Evolutionary conservation across 495 filamentous ascomycete species (phyloP).

Genomic region (Neurospora cerealis): DNA sequence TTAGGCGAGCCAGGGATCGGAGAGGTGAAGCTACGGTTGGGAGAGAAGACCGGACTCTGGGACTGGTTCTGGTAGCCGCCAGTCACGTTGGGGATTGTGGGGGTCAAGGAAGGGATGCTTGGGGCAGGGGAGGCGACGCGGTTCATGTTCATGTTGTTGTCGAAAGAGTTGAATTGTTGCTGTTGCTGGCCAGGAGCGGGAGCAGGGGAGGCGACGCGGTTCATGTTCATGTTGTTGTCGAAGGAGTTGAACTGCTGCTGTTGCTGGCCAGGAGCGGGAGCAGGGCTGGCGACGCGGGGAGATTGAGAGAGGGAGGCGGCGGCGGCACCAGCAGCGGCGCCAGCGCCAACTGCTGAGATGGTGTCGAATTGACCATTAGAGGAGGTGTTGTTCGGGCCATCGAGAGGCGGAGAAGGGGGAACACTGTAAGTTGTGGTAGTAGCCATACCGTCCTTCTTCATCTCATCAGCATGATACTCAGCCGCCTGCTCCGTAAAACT

Average conservation of each 20-base stretch:
- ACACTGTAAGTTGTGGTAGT: slow-evolving; percentile 27
- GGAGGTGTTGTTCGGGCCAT: slow-evolving; percentile 15
- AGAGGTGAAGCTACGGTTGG: slow-evolving; percentile 24
- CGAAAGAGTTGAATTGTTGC: background rate
- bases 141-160: background rate
- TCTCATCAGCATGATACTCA: slow-evolving; percentile 31
- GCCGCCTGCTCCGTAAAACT: slow-evolving; percentile 27
- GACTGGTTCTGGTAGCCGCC: slow-evolving; percentile 8
- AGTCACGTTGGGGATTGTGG: slow-evolving; percentile 16
- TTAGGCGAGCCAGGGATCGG: slow-evolving; percentile 21
- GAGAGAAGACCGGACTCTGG: slow-evolving; percentile 11
- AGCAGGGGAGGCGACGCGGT: background rate
- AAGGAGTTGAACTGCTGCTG: background rate
- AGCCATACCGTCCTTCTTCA: slow-evolving; percentile 21
- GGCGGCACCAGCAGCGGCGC: slow-evolving; percentile 9
- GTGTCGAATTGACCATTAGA: background rate
- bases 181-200: background rate
- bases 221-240: background rate
- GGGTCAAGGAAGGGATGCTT: background rate
- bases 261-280: slow-evolving; percentile 4
- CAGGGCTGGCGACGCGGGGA: slow-evolving; percentile 13
- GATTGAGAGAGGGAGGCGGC: slow-evolving; percentile 19
- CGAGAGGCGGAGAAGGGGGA: slow-evolving; percentile 20
- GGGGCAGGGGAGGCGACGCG: background rate
- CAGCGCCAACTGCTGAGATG: slow-evolving; percentile 2